Conservation (phyloP, 2,329 filamentous ascomycete genomes). For the Periglandula ipomoeae region DNA sequence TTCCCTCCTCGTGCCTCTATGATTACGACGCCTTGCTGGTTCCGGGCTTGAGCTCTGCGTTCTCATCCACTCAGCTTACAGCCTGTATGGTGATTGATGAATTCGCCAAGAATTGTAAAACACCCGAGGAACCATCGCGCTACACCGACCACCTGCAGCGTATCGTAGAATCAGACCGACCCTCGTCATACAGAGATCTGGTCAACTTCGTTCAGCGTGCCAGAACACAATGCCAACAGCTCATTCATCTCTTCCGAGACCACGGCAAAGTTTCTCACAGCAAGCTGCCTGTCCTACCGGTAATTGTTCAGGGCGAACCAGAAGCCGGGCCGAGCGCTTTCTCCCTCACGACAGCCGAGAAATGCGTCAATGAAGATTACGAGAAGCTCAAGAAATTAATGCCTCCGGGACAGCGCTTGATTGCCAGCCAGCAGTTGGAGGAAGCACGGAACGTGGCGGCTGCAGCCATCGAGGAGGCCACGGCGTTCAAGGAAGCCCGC, state of each 20-base stretch:
- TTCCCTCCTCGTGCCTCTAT: constrained; percentile 55
- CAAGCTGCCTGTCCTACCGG: constrained; percentile 72
- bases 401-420: constrained; percentile 77
- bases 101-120: constrained; percentile 56
- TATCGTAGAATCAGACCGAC: constrained; percentile 74
- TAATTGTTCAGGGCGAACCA: constrained; percentile 86
- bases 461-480: constrained; percentile 70
- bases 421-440: constrained; percentile 67
- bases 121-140: constrained; percentile 32
- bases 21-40: constrained; percentile 58
- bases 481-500: constrained; percentile 65
- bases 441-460: constrained; percentile 66
- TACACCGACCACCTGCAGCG: constrained; percentile 59
- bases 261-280: constrained; percentile 70
- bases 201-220: constrained; percentile 84
- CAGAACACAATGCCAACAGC: constrained; percentile 80
- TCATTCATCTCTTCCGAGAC: constrained; percentile 87
- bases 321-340: constrained; percentile 91
- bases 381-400: constrained; percentile 83
- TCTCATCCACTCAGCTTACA: constrained; percentile 78
- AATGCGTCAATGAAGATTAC: constrained; percentile 76
- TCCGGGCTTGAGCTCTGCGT: constrained; percentile 59
- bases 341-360: constrained; percentile 78
- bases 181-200: constrained; percentile 77
- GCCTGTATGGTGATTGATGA: constrained; percentile 81